These are phyloP conservation scores for Poa annua DNA, from an alignment of 176 grass and related monocot genomes.

Conservation along the genomic window DNA sequence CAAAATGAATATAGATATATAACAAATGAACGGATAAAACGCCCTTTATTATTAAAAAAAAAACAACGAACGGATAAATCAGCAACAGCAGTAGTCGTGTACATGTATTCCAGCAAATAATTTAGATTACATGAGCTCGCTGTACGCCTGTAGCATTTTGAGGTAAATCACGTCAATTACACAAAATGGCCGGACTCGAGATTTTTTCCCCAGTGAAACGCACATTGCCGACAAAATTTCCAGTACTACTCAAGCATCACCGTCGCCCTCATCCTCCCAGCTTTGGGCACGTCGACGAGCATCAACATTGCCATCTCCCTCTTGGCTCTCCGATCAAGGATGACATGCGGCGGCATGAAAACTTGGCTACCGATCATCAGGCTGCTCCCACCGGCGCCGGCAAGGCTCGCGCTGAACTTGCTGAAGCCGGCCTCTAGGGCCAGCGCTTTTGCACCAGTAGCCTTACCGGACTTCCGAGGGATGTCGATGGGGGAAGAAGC, in stretches of 20 bases:
- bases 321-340: constrained; percentile 45
- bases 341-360: constrained; percentile 51
- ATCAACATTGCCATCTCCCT: constrained; percentile 37
- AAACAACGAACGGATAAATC: not conserved
- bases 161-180: not conserved
- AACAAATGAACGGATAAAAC: not conserved
- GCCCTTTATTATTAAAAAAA: too few relatives aligned
- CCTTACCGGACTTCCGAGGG: constrained; percentile 24
- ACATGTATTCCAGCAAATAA: not conserved
- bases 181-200: constrained; percentile 10
- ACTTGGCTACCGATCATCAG: constrained; percentile 38
- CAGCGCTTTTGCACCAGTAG: not conserved
- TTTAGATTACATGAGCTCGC: constrained; percentile 3
- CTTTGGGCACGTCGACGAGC: constrained; percentile 30
- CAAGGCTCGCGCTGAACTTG: constrained; percentile 24
- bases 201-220: not conserved
- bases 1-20: not conserved
- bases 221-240: not conserved
- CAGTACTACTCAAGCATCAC: constrained; percentile 9
- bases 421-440: not conserved
- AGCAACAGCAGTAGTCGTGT: not conserved
- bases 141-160: not conserved
- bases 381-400: constrained; percentile 27
- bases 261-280: constrained; percentile 11
- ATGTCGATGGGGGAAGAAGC: constrained; percentile 55